These are phyloP conservation scores for Carpinus fangiana DNA, from an alignment of 306 rosid species.

Conservation along the genomic window DNA sequence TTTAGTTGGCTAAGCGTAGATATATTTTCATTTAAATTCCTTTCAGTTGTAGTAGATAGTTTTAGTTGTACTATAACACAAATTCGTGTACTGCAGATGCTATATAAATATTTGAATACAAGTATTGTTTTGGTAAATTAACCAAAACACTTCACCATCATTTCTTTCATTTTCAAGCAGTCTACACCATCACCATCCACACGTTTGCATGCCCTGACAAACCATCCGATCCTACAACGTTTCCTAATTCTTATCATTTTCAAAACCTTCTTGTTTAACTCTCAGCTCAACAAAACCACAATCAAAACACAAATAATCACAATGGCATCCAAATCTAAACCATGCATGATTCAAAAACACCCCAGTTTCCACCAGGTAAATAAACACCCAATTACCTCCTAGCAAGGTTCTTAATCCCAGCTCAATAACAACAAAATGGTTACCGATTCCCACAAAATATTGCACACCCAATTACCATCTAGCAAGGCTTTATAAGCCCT, in stretches of 20 bases:
- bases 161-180: slow-evolving; percentile 1
- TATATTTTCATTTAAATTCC: too few species aligned
- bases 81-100: too few species aligned
- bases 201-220: neutral
- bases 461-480: neutral
- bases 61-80: too few species aligned
- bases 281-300: neutral
- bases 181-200: neutral
- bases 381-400: neutral
- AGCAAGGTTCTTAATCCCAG: neutral
- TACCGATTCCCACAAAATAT: neutral
- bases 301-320: neutral
- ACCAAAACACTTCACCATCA: too few species aligned
- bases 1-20: too few species aligned
- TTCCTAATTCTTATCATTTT: neutral
- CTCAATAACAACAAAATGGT: neutral
- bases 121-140: too few species aligned
- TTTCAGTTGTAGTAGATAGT: too few species aligned
- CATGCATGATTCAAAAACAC: neutral
- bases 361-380: neutral
- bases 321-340: neutral
- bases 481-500: neutral
- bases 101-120: too few species aligned
- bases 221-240: neutral
- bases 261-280: neutral